phyloP scores from a whole-genome alignment of 176 grass and related monocot genomes.

The bread wheat (Triticum aestivum) region DNA sequence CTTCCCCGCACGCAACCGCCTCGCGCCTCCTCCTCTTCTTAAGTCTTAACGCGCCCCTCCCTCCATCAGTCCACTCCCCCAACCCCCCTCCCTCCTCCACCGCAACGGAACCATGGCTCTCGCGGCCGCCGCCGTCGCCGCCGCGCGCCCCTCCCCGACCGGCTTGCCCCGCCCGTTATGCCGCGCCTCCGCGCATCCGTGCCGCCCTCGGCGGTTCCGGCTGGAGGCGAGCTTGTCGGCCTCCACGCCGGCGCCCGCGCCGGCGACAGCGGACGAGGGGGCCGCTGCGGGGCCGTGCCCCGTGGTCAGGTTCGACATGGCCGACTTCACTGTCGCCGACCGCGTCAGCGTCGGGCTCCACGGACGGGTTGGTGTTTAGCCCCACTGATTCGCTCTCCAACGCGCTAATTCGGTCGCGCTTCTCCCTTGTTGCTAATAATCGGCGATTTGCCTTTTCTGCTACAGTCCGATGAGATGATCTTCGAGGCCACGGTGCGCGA shows the following conservation, averaged over 20 bases:
- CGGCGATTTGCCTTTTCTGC: not conserved
- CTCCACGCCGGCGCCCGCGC: constrained; percentile 12
- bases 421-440: constrained; percentile 3
- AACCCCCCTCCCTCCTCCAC: not conserved
- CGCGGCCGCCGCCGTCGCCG: constrained; percentile 40
- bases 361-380: constrained; percentile 55
- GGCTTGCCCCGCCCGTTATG: constrained; percentile 11
- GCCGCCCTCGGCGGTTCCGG: constrained; percentile 13
- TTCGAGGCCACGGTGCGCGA: constrained; percentile 88
- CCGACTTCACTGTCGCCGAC: constrained; percentile 67
- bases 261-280: constrained; percentile 33
- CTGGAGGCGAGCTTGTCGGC: constrained; percentile 37
- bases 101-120: constrained; percentile 35
- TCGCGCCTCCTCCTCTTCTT: constrained; percentile 47
- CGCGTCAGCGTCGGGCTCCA: constrained; percentile 92
- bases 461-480: constrained; percentile 82
- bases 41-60: not conserved
- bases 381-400: not conserved
- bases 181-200: constrained; percentile 19
- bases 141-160: constrained; percentile 24
- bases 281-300: constrained; percentile 42
- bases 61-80: not conserved
- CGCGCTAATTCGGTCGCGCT: not conserved
- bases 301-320: constrained; percentile 71
- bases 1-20: constrained; percentile 87